Base-by-base conservation (phyloP, 2,329 filamentous ascomycete genomes). In the Arthrobotrys sinensis region DNA sequence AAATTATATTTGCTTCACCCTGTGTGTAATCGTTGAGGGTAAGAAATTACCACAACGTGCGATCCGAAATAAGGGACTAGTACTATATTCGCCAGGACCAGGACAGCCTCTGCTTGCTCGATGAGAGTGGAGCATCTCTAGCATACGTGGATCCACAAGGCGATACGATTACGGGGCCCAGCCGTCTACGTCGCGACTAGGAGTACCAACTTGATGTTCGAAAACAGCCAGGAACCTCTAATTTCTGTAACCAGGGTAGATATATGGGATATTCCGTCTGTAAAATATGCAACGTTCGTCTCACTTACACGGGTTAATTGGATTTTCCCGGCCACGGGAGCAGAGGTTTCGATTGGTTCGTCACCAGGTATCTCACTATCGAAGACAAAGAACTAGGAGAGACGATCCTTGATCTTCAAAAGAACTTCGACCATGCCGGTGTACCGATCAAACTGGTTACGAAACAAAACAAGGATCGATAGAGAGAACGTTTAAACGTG, bases 111-210 rank as follows among this genome's bases (percentile, higher is more conserved):
- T 28, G 16, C 10, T 43, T 28, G 11, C 4, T 8, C 11, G 19
- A 21, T 6, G 16, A 32, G 55, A 63, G 67, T 63, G 55, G 55
- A 38, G 45, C 53, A 32, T 46, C 28, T 40, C 5, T 14, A 48
- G 8, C 28, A 63, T 52, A 63, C 34, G 67, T 63, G 67, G 55
- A 36, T 36, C 55, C 67, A 63, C 19, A 71, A 34, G 50, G 65
- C 43, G 40, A 68, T 60, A 60, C 52, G 52, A 48, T 45, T 32
- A 67, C 12, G 52, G 52, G 34, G n/a, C 32, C 28, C n/a, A 21
- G 21, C 52, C n/a, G 10, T 57, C 32, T 19, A 57, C 34, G 8
- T 21, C 32, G 6, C 34, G 52, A 38, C 52, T 21, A 21, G 16
- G 12, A 32, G 16, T 24, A 52, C 10, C 21, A 21, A 11, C 2